Evolutionary conservation across 2,329 filamentous ascomycete species (phyloP), one percentile per base, ranked within the genome.

Genomic region (Myriangium duriaei): DNA sequence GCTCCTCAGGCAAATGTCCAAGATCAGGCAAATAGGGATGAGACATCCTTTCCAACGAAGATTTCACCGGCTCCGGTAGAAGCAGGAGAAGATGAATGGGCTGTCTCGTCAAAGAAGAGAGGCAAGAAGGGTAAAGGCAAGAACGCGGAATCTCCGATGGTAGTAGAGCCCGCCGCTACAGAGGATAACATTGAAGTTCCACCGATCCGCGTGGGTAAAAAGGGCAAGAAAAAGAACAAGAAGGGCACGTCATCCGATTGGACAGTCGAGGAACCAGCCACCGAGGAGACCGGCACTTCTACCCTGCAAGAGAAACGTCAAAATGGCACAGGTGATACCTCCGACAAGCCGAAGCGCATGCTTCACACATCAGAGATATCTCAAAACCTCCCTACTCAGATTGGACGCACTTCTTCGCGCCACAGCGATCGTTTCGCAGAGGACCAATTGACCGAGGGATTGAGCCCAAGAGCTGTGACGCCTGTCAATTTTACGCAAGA

Each of bases 71-170:
- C 32, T 24, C 33, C 15, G 12, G 34, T 31, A 9, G 14, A 26
- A n/a, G 21, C 37, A 2, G 39, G 24, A 2, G 51, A 52, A 18
- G 40, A 43, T 14, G 28, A 41, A 39, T 42, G 29, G 44, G 26
- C 38, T 30, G 3, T 40, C 39, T 54, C 54, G 44, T 49, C 50
- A 34, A 53, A 56, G 36, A 60, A 55, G 43, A 56, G 55, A 37
- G 43, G 40, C 26, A 49, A 49, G 37, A 49, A 51, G 39, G 41
- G 47, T 12, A 49, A 49, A 35, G 49, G 48, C 14, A 48, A 45
- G 26, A 46, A 48, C 7, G 12, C 15, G 7, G 10, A 2, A 11
- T 16, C 13, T 10, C 15, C 13, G 5, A 16, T 34, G 17, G 33
- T 18, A 24, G 36, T 26, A 31, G 41, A 36, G n/a, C 26, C 31